phyloP scores from a whole-genome alignment of 2,329 filamentous ascomycete genomes.

The Metarhizium anisopliae region DNA sequence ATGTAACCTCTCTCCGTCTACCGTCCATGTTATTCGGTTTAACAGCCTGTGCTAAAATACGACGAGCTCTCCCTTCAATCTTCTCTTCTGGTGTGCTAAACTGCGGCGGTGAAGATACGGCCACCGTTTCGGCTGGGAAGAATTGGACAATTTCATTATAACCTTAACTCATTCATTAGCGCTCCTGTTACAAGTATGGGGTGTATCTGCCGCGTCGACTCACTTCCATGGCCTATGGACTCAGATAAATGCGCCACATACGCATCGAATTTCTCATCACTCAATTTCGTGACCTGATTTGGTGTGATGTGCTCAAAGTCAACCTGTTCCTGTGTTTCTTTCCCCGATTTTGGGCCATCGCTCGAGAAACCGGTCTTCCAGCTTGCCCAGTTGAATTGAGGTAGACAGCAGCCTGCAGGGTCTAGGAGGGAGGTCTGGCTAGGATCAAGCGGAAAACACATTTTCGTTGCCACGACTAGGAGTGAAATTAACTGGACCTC shows the following conservation, averaged over 20 bases:
- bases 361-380: constrained; percentile 51
- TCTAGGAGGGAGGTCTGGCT: constrained; percentile 28
- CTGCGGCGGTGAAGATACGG: constrained; percentile 6
- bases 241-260: constrained; percentile 45
- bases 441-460: constrained; percentile 67
- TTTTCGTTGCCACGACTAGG: constrained; percentile 67
- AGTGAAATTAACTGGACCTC: constrained; percentile 66
- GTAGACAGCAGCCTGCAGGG: constrained; percentile 4
- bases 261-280: constrained; percentile 49
- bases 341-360: constrained; percentile 8
- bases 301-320: constrained; percentile 48
- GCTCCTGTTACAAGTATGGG: neutral
- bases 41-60: constrained; percentile 14
- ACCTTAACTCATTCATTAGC: constrained; percentile 10
- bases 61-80: constrained; percentile 13
- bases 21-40: neutral
- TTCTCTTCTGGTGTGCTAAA: constrained; percentile 18
- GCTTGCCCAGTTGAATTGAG: constrained; percentile 55
- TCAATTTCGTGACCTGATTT: constrained; percentile 54
- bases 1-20: constrained; percentile 6
- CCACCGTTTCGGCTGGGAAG: constrained; percentile 23
- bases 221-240: constrained; percentile 24
- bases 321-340: constrained; percentile 7
- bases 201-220: constrained; percentile 1
- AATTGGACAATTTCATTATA: constrained; percentile 22